Conservation (phyloP, 495 filamentous ascomycete genomes). For the Penicillium simplicissimum region DNA sequence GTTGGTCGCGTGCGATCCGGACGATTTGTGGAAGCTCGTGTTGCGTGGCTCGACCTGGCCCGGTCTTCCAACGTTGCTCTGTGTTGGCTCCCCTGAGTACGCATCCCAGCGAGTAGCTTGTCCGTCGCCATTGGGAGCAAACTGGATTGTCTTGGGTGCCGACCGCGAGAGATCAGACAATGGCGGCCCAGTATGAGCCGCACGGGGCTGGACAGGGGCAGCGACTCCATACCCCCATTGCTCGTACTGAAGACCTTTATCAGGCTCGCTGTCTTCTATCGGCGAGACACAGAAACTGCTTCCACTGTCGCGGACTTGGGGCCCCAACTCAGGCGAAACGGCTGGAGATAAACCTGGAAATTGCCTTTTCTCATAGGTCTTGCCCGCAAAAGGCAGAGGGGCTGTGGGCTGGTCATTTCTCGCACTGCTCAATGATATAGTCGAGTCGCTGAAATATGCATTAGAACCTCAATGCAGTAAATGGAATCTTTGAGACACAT, state of each 20-base stretch:
- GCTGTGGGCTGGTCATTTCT: neutral
- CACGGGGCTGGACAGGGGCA: slow-evolving; percentile 6
- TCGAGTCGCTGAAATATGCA: neutral
- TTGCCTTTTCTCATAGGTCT: slow-evolving; percentile 7
- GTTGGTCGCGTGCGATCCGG: slow-evolving; percentile 26
- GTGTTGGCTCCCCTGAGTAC: slow-evolving; percentile 51
- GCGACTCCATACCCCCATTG: slow-evolving; percentile 12
- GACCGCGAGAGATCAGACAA: slow-evolving; percentile 13
- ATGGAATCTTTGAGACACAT: slow-evolving; percentile 10
- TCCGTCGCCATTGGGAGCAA: slow-evolving; percentile 9
- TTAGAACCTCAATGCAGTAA: neutral
- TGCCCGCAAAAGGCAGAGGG: neutral
- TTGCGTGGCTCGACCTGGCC: slow-evolving; percentile 25
- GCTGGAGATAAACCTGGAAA: slow-evolving; percentile 49
- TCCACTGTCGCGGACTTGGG: slow-evolving; percentile 19
- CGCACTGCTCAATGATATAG: neutral
- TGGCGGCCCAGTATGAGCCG: neutral
- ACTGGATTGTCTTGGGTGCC: slow-evolving; percentile 8
- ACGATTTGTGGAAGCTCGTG: slow-evolving; percentile 26
- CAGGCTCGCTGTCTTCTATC: slow-evolving; percentile 38
- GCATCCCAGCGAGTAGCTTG: slow-evolving; percentile 47
- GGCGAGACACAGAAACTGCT: slow-evolving; percentile 50
- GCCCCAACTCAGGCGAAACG: slow-evolving; percentile 34
- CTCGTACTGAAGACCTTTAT: slow-evolving; percentile 11
- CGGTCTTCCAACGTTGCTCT: slow-evolving; percentile 31